A percentile compares a stretch with the other conserved stretches of the same genome.
Conservation (phyloP, 208 protist genomes). For the Acanthamoeba divionensis region DNA sequence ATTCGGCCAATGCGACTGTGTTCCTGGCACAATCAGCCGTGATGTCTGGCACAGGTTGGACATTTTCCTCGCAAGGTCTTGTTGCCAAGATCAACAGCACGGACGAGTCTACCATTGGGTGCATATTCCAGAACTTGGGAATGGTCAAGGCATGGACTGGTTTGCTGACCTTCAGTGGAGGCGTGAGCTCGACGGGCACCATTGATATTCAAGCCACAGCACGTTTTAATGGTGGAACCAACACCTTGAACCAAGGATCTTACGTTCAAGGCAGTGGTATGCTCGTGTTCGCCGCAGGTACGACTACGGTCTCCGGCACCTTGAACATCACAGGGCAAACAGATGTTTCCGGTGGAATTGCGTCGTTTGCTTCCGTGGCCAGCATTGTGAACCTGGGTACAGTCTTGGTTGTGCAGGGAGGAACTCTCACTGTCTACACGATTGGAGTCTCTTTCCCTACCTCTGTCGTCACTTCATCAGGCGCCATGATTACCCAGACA, state of each 20-base stretch:
- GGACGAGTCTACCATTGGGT: background rate
- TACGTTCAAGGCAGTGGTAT: background rate
- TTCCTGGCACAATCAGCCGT: no score
- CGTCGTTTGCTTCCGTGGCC: background rate
- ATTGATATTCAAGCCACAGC: background rate
- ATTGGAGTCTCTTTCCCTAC: background rate
- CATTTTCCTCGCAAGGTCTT: background rate
- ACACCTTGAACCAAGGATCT: background rate
- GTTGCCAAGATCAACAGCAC: slow-evolving; percentile 2
- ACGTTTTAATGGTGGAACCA: background rate
- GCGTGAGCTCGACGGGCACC: background rate
- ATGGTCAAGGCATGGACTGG: background rate
- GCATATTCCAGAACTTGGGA: background rate
- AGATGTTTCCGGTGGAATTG: background rate
- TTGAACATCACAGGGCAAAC: background rate
- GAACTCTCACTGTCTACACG: background rate
- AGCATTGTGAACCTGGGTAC: background rate
- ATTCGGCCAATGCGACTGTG: slow-evolving; percentile 18
- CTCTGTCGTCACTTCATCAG: no score
- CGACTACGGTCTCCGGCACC: background rate
- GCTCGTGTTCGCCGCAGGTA: background rate
- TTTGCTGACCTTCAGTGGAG: background rate
- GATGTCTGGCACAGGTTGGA: background rate
- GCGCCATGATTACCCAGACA: no score
- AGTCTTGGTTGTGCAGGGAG: background rate